Evolutionary conservation across 164 flowering plant species (phyloP), one percentile per base, ranked within the genome.

Genomic region (Chimonanthus praecox): DNA sequence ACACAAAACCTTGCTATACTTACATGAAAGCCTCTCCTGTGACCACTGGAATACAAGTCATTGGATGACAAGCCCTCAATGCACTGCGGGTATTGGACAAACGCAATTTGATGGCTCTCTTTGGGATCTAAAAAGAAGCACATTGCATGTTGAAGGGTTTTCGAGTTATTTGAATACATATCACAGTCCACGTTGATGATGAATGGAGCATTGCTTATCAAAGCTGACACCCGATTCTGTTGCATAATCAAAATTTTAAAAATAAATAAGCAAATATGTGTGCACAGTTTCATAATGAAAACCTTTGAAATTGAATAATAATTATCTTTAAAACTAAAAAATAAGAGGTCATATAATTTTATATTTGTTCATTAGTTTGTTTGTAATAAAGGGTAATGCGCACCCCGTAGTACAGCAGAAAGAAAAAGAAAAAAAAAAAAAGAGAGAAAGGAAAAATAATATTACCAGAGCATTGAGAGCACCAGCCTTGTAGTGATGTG

Each of bases 401-500:
- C 33, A 33, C 33, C 33, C 33, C 0, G 1, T 33, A 33, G 33
- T 33, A 33, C 33, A 33, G 33, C 33, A 33, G 33, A 1, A 33
- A 33, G 2, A 33, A 33, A 54, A 7, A 16, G 15, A 7, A 4
- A 54, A 5, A 69, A 0, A 48, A 51, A 70, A 0, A 2, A 44
- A 45, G 47, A 44, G 6, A 33, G 47, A 44, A 4, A 33, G 5
- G 49, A 50, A 33, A 49, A 16, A 11, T 18, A 18, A 6, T 21
- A 15, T 61, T 49, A 72, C 74, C 74, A 72, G 33, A 64, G 86
- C 82, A 76, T 88, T 88, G 77, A 88, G 79, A n/a, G 91, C 87
- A 49, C 91, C 91, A 6, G 87, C 91, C 82, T 86, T 88, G 82
- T 79, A 88, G 67, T 85, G 79, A 75, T 88, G 92, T 21, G 78